Percentiles rank a stretch among this genome's conserved stretches.
phyloP scores from a whole-genome alignment of 2,329 filamentous ascomycete species.

The Trichoderma oligosporum region DNA sequence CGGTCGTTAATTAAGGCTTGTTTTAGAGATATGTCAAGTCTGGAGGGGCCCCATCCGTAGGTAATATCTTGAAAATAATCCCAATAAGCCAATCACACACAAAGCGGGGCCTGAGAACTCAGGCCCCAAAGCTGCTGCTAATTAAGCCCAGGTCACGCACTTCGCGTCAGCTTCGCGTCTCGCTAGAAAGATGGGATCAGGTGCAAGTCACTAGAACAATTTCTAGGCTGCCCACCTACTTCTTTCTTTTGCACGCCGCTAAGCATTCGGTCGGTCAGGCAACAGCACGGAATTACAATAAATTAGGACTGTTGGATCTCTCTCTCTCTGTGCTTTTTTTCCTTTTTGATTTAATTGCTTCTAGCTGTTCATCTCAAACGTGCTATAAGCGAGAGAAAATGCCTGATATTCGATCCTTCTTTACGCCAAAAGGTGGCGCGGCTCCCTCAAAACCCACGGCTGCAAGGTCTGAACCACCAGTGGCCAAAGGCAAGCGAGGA shows the following conservation, averaged over 20 bases:
- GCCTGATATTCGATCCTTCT: conserved; percentile 92
- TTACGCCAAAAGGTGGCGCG: conserved; percentile 68
- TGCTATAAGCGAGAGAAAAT: conserved; percentile 43
- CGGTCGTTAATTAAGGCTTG: conserved; percentile 25
- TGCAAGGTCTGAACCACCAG: conserved; percentile 39
- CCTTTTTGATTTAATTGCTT: conserved; percentile 1
- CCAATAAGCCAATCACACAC: conserved; percentile 10
- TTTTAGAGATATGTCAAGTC: conserved; percentile 12
- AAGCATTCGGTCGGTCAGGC: conserved; percentile 21
- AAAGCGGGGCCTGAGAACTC: conserved; percentile 26
- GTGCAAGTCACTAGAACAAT: conserved; percentile 34
- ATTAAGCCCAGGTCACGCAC: conserved; percentile 39
- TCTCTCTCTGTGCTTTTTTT: conserved; percentile 4
- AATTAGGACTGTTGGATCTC: conserved; percentile 21
- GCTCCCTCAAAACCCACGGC: conserved; percentile 43
- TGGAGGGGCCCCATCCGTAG: conserved; percentile 7
- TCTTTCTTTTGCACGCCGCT: conserved; percentile 3
- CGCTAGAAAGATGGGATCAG: conserved; percentile 23
- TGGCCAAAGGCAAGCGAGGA: conserved; percentile 43
- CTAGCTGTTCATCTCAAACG: background rate
- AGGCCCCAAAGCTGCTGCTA: conserved; percentile 23
- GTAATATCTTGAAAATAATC: conserved; percentile 37
- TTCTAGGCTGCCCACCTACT: conserved; percentile 28
- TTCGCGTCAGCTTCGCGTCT: conserved; percentile 47
- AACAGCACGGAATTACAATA: conserved; percentile 25